Conservation (phyloP, 257 asterid genomes). For the Nicotiana tomentosiformis region DNA sequence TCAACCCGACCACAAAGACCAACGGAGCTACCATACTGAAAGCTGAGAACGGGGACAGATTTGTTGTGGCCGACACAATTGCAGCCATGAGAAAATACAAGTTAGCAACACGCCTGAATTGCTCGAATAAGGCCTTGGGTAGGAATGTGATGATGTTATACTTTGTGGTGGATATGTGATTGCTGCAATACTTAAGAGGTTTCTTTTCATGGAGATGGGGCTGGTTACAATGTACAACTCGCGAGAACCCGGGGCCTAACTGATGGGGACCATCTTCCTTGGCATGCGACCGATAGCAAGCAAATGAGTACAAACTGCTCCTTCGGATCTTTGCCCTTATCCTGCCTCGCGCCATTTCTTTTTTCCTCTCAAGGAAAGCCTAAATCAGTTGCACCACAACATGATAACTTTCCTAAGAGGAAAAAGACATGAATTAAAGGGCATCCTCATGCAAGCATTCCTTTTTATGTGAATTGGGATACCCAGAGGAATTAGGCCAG, state of each 20-base stretch:
- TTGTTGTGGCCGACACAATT: slow-evolving; percentile 68
- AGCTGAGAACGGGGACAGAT: slow-evolving; percentile 63
- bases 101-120: slow-evolving; percentile 90
- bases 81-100: slow-evolving; percentile 90
- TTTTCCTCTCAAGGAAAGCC: slow-evolving; percentile 16
- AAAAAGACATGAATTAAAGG: slow-evolving; percentile 27
- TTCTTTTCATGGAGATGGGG: slow-evolving; percentile 59
- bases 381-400: not conserved
- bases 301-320: slow-evolving; percentile 76
- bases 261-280: slow-evolving; percentile 41
- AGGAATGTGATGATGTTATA: slow-evolving; percentile 73
- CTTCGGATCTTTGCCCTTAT: slow-evolving; percentile 69
- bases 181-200: slow-evolving; percentile 63
- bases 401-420: not conserved
- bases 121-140: slow-evolving; percentile 93
- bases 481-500: not conserved
- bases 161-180: slow-evolving; percentile 83
- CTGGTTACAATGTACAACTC: slow-evolving; percentile 72
- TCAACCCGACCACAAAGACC: slow-evolving; percentile 86
- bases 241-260: slow-evolving; percentile 75
- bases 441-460: slow-evolving; percentile 15
- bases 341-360: slow-evolving; percentile 63
- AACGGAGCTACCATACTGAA: slow-evolving; percentile 88
- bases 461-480: slow-evolving; percentile 5
- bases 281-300: slow-evolving; percentile 46